Evolutionary conservation across 2,329 filamentous ascomycete genomes (phyloP), one percentile per base, ranked within the genome.

Genomic region (Incumbomyces lentus): DNA sequence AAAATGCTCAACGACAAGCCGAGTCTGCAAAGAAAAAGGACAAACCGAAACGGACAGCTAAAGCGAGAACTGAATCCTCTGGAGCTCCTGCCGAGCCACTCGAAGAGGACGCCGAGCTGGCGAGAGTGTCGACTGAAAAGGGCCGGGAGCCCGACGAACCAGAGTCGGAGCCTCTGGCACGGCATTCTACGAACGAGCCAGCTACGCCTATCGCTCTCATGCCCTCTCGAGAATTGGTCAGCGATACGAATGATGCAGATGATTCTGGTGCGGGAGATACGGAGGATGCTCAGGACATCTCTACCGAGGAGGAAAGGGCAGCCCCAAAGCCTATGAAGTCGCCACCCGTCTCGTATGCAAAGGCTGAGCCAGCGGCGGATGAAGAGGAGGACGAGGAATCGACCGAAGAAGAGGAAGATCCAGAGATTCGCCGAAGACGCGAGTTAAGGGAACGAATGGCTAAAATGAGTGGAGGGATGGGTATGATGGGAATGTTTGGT

Each of bases 391-490:
- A 76, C 10, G 78, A 78, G 2, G 79, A 79, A 12, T 82, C 82
- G n/a, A 83, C 84, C 16, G 84, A 87, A 29, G 86, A 89, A 22
- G 86, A 94, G 13, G 72, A 93, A 43, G 89, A 96, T 59, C 87
- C 88, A 1, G 92, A 98, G 63, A 74, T 86, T 17, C 81, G 79
- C 55, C 82, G 89, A 44, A 85, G 83, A 61, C 81, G 95, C 66
- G 90, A 95, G 62, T 73, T 98, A 29, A 80, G 92, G 50, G 88
- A 92, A 51, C 81, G 92, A 57, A 98, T 98, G 87, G 92, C 92
- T 38, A 95, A 95, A 68, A 92, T 98, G 84, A 94, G 90, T 56
- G 90, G 90, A 46, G 90, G 90, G 17, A 95, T 95, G 86, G 87
- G 87, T 39, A 94, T 96, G 83, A 81, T 87, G 62, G 86, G 87